Evolutionary conservation across 176 grass and related monocot species (phyloP).

Genomic region (Eleusine coracana): DNA sequence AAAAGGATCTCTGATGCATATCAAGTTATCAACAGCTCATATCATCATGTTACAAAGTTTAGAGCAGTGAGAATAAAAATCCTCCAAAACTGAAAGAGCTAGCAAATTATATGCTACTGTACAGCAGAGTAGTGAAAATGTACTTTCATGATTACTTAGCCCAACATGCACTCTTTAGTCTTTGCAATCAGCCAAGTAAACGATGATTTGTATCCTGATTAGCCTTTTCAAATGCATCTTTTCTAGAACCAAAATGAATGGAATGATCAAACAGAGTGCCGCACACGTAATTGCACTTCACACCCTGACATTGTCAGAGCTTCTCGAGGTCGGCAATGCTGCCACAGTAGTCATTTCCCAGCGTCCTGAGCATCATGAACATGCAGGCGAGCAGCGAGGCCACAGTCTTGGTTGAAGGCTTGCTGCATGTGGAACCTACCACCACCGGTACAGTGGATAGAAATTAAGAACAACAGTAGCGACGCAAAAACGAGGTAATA

Average conservation of each 20-base stretch:
- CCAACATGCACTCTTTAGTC: background rate
- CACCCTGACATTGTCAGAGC: slow-evolving; percentile 74
- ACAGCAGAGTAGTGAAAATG: too few species aligned
- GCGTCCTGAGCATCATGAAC: slow-evolving; percentile 85
- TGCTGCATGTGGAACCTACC: slow-evolving; percentile 93
- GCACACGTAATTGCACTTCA: background rate
- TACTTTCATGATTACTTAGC: background rate
- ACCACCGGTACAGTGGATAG: too few species aligned
- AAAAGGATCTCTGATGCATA: too few species aligned
- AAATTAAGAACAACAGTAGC: slow-evolving; percentile 11
- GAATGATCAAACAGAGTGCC: background rate
- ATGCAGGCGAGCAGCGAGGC: slow-evolving; percentile 92
- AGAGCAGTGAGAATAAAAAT: background rate
- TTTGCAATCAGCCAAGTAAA: slow-evolving; percentile 6
- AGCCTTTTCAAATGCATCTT: background rate
- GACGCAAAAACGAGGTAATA: background rate
- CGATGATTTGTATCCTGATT: background rate
- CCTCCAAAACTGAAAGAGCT: background rate
- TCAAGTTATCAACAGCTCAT: slow-evolving; percentile 13
- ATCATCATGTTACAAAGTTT: background rate
- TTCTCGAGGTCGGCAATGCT: slow-evolving; percentile 82
- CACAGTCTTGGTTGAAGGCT: slow-evolving; percentile 94
- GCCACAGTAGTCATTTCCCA: slow-evolving; percentile 64
- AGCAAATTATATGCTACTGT: too few species aligned
- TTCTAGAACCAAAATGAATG: background rate